Evolutionary conservation across 805 yeast genomes (phyloP).

Genomic region (Barnettozyma wickerhamii): DNA sequence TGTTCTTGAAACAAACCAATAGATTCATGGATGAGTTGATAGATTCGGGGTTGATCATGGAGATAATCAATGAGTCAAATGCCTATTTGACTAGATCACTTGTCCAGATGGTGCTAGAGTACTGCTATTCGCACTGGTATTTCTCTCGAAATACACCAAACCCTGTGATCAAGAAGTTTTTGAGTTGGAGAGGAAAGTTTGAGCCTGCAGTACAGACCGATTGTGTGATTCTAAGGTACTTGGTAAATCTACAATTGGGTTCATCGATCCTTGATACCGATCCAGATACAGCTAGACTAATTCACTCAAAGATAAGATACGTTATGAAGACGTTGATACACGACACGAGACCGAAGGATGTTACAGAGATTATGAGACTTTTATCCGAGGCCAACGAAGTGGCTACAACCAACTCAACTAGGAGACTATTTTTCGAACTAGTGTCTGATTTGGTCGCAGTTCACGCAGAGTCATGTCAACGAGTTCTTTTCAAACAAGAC

Average conservation of each 20-base stretch:
- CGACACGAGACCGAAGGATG: conserved; percentile 29
- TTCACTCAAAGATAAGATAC: conserved; percentile 17
- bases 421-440: conserved; percentile 4
- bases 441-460: not conserved
- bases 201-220: conserved; percentile 31
- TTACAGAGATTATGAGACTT: conserved; percentile 30
- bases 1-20: conserved; percentile 35
- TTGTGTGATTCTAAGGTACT: conserved; percentile 28
- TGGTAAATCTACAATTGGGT: conserved; percentile 34
- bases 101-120: conserved; percentile 38
- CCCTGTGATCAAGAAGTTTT: conserved; percentile 22
- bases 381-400: conserved; percentile 32
- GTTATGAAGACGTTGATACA: conserved; percentile 19
- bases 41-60: conserved; percentile 34
- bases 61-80: conserved; percentile 24
- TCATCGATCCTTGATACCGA: conserved; percentile 22
- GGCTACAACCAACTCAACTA: conserved; percentile 11
- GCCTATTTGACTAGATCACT: conserved; percentile 28
- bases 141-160: conserved; percentile 21
- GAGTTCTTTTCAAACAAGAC: conserved; percentile 25
- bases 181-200: conserved; percentile 28
- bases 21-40: conserved; percentile 36
- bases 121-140: conserved; percentile 44
- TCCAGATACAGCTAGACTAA: conserved; percentile 10
- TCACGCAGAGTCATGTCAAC: conserved; percentile 7